A percentile compares a stretch with the other conserved stretches of the same genome.
Conservation (phyloP, 768 basidiomycete genomes). For the Bullera alba region DNA sequence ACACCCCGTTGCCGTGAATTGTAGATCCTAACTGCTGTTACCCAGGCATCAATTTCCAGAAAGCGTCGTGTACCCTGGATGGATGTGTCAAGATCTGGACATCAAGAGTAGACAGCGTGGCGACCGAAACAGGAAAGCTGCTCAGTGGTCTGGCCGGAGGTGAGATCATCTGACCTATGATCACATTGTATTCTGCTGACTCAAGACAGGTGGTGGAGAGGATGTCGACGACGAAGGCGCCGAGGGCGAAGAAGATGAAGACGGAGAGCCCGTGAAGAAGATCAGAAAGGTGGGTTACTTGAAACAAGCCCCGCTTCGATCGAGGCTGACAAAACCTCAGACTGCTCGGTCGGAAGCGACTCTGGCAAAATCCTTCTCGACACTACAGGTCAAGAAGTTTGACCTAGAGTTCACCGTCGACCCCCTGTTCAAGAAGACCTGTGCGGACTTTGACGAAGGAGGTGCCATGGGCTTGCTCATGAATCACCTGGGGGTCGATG, state of each 20-base stretch:
- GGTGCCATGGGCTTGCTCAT: constrained; percentile 91
- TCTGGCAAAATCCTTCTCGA: constrained; percentile 74
- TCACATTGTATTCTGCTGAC: neutral
- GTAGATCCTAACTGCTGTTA: neutral
- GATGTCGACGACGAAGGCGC: constrained; percentile 59
- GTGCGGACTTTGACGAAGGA: constrained; percentile 96
- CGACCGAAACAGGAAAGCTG: constrained; percentile 91
- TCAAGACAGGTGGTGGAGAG: constrained; percentile 40
- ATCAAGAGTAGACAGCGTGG: constrained; percentile 90
- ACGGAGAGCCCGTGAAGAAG: constrained; percentile 53
- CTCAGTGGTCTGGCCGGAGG: constrained; percentile 73
- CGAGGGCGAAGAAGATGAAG: constrained; percentile 62
- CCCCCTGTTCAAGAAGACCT: constrained; percentile 94
- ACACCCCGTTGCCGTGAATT: neutral
- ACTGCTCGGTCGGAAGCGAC: constrained; percentile 63
- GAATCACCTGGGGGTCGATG: constrained; percentile 88
- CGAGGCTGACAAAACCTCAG: neutral
- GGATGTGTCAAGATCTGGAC: constrained; percentile 99
- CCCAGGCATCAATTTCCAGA: constrained; percentile 85
- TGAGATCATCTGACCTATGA: neutral
- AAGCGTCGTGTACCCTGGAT: constrained; percentile 92
- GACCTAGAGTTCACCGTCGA: constrained; percentile 95
- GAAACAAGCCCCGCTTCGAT: no score
- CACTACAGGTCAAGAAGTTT: constrained; percentile 81
- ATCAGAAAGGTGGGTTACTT: constrained; percentile 43